Percentiles rank a stretch among this genome's conserved stretches.
phyloP scores from a whole-genome alignment of 495 filamentous ascomycete species.

The Tuber magnatum region DNA sequence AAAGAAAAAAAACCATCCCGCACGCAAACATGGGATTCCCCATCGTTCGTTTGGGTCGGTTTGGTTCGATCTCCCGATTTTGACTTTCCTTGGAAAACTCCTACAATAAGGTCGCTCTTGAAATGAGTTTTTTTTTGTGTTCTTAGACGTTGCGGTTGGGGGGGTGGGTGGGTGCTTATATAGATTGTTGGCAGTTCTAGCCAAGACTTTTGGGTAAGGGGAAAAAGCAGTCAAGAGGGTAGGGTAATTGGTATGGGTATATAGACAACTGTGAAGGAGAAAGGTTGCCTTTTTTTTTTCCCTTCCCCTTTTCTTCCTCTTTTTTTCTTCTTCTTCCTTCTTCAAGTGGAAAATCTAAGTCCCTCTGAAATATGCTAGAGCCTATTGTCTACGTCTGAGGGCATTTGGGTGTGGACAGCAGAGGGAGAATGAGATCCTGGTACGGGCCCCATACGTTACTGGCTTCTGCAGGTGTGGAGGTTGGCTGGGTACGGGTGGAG shows the following conservation, averaged over 20 bases:
- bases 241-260: background rate
- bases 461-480: background rate
- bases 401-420: conserved; percentile 1
- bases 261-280: background rate
- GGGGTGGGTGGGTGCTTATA: background rate
- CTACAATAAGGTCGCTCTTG: conserved; percentile 2
- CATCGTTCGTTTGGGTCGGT: too few species aligned
- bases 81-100: background rate
- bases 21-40: too few species aligned
- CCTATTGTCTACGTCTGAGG: conserved; percentile 3
- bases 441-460: background rate
- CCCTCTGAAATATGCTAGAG: conserved; percentile 2
- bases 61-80: too few species aligned
- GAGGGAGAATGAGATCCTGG: conserved; percentile 2
- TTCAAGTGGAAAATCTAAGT: conserved; percentile 1
- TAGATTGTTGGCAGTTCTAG: background rate
- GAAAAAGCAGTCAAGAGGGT: background rate
- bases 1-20: too few species aligned
- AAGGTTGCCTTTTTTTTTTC: background rate
- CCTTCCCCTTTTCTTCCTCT: background rate
- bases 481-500: background rate
- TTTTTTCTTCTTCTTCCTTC: background rate
- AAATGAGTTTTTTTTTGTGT: background rate
- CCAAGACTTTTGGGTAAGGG: background rate
- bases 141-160: background rate